Evolutionary conservation across 2,329 filamentous ascomycete genomes (phyloP).

Genomic region (Diaporthe vaccinii): DNA sequence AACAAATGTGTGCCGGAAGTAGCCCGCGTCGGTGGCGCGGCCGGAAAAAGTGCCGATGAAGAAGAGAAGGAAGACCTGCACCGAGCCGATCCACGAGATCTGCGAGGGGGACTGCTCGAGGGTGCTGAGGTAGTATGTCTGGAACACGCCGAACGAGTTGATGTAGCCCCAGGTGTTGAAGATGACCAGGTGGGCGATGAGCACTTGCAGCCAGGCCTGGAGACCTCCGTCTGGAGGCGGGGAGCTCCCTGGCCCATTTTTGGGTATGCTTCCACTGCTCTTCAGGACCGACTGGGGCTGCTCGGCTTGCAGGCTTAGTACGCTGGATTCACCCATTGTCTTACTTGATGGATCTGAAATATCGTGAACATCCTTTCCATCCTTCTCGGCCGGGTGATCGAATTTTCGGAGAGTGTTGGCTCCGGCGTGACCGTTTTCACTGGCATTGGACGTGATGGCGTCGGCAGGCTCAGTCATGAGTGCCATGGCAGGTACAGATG

Average conservation of each 20-base stretch:
- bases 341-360: background rate
- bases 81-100: slow-evolving; percentile 68
- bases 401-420: too few species aligned
- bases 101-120: slow-evolving; percentile 57
- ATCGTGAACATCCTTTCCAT: background rate
- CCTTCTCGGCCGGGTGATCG: background rate
- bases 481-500: background rate
- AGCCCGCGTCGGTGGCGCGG: slow-evolving; percentile 66
- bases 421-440: background rate
- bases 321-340: background rate
- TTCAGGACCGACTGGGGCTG: background rate
- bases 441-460: background rate
- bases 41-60: slow-evolving; percentile 67
- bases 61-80: slow-evolving; percentile 67
- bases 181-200: slow-evolving; percentile 59
- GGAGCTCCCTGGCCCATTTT: slow-evolving; percentile 47
- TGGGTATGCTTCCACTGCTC: background rate
- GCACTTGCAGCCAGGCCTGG: slow-evolving; percentile 58
- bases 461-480: background rate
- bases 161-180: slow-evolving; percentile 68
- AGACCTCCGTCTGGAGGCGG: slow-evolving; percentile 66
- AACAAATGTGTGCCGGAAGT: slow-evolving; percentile 59
- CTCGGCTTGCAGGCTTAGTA: background rate
- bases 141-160: slow-evolving; percentile 68
- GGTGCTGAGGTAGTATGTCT: slow-evolving; percentile 62